Percentiles rank a stretch among this genome's conserved stretches.
Evolutionary conservation across 495 filamentous ascomycete genomes (phyloP).

Genomic region (Aspergillus asperescens): DNA sequence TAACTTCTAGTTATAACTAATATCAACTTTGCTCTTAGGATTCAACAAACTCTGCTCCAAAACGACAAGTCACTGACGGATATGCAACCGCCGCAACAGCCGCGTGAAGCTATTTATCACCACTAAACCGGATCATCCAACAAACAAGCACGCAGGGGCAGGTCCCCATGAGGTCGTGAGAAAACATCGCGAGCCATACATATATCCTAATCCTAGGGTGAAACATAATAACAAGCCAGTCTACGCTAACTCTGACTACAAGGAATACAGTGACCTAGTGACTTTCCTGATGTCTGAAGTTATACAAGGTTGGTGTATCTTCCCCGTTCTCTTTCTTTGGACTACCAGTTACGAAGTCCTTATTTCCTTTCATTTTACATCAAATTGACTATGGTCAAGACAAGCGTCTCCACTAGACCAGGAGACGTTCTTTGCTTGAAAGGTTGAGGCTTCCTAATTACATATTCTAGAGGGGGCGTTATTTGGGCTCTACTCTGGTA

Average conservation of each 20-base stretch:
- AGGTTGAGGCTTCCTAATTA: background rate
- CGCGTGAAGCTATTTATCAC: constrained; percentile 24
- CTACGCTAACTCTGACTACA: constrained; percentile 20
- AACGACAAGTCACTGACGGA: constrained; percentile 38
- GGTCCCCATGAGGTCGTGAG: constrained; percentile 28
- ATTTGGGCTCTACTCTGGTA: constrained; percentile 5
- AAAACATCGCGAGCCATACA: constrained; percentile 8
- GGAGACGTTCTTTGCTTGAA: background rate
- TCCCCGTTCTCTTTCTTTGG: constrained; percentile 17
- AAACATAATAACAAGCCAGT: constrained; percentile 15
- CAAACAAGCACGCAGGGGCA: constrained; percentile 26
- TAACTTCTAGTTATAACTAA: constrained; percentile 33
- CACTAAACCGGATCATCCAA: background rate
- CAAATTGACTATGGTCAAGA: constrained; percentile 3
- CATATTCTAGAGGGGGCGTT: constrained; percentile 1
- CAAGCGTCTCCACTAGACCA: background rate
- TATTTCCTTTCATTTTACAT: constrained; percentile 7
- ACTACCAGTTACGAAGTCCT: constrained; percentile 17
- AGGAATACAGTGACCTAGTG: constrained; percentile 21
- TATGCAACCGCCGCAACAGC: constrained; percentile 28
- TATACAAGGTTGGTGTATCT: constrained; percentile 38
- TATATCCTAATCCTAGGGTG: constrained; percentile 15
- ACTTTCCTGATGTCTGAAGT: constrained; percentile 21
- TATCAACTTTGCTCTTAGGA: constrained; percentile 30
- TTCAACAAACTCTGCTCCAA: constrained; percentile 30